These are phyloP conservation scores for Sugiyamaella marilandica DNA, from an alignment of 805 yeast species.

Conservation along the genomic window DNA sequence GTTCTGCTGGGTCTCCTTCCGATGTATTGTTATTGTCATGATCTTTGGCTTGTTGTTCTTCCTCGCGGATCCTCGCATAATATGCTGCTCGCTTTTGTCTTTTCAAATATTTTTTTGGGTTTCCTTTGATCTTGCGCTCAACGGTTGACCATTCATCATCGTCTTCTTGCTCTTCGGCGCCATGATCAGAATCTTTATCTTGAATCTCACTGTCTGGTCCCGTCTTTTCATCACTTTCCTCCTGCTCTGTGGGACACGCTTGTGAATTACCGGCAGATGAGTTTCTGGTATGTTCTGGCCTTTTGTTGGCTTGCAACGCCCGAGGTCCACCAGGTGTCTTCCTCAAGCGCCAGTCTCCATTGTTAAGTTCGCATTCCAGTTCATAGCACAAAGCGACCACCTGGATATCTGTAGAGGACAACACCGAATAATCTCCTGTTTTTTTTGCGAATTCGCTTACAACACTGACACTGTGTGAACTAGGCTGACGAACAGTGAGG, in stretches of 20 bases:
- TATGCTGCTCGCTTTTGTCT: constrained; percentile 7
- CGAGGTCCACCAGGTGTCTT: constrained; percentile 55
- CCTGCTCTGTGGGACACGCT: neutral
- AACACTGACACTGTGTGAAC: constrained; percentile 51
- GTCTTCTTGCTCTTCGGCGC: constrained; percentile 2
- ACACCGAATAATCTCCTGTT: constrained; percentile 88
- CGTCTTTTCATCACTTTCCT: constrained; percentile 13
- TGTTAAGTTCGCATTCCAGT: constrained; percentile 63
- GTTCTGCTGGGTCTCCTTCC: constrained; percentile 11
- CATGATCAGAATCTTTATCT: neutral
- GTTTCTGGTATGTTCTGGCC: constrained; percentile 3
- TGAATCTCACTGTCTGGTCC: neutral
- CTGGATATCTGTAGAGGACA: constrained; percentile 88
- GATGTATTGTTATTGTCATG: constrained; percentile 12
- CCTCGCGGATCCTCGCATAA: constrained; percentile 7
- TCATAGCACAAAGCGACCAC: constrained; percentile 89
- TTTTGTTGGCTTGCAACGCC: constrained; percentile 1
- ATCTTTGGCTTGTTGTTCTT: constrained; percentile 10
- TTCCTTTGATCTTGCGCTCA: neutral
- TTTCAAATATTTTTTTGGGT: constrained; percentile 6
- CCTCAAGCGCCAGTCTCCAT: constrained; percentile 69
- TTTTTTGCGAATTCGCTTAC: constrained; percentile 73
- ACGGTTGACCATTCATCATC: constrained; percentile 15
- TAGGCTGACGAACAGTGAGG: constrained; percentile 72
- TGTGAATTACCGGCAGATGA: constrained; percentile 1